Evolutionary conservation across 352 stramenopile genomes (phyloP), one percentile per base, ranked within the genome.

Genomic region (Globisporangium paddicum): DNA sequence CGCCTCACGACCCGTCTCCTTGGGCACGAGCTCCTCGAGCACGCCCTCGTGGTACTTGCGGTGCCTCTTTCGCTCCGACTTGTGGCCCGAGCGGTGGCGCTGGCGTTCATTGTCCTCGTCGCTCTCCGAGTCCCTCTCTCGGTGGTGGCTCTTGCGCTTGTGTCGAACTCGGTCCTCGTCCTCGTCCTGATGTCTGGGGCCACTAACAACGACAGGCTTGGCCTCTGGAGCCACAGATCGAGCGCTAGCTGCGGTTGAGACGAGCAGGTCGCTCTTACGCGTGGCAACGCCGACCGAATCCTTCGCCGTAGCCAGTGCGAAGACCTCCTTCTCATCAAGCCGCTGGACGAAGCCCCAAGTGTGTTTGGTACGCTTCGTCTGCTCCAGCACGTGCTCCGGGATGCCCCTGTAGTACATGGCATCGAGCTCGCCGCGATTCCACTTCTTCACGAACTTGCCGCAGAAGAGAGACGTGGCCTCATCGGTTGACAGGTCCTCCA

Each of bases 221-320:
- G n/a, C 52, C 48, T 37, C 48, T 3, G 37, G 13, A n/a, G 56
- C 37, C 40, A 46, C 6, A 46, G 41, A 18, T 6, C 37, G 32
- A 2, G 35, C 23, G 28, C 6, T 32, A 16, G 40, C n/a, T 14
- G 40, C 7, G 8, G 40, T 4, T 0, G 32, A 18, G 14, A 18
- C n/a, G 5, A 86, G 60, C 55, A 86, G 37, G 62, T 82, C 67
- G 8, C 63, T 53, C 54, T 86, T 85, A 49, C 77, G 79, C 5
- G 79, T 91, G 4, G 82, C 73, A 14, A 91, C 75, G 53, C 75
- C 75, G 25, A 91, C 82, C 55, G 79, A 87, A 64, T 91, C 82
- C 55, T 86, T 86, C 47, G 79, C 71, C 6, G 66, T 79, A 3
- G 78, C 79, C 18, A 93, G 60, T 18, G 79, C 69, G 21, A 90